phyloP scores from a whole-genome alignment of 805 yeast genomes.

The Myxozyma neglecta region DNA sequence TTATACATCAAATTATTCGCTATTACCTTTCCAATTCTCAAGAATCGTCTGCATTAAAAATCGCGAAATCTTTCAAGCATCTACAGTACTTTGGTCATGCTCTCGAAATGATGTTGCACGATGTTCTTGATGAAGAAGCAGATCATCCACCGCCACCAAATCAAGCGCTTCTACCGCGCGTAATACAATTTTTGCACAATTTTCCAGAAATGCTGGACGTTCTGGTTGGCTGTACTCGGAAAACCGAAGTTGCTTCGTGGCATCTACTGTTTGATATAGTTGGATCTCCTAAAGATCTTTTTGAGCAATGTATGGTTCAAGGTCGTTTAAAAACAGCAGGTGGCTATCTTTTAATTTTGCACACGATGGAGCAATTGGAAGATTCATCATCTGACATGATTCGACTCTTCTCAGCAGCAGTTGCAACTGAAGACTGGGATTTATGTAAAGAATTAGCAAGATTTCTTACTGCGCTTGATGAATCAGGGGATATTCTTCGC shows the following conservation, averaged over 20 bases:
- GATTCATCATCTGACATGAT: conserved; percentile 36
- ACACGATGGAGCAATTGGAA: conserved; percentile 38
- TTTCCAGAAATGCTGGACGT: conserved; percentile 44
- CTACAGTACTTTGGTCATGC: conserved; percentile 46
- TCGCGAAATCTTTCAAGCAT: conserved; percentile 30
- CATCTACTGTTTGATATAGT: conserved; percentile 41
- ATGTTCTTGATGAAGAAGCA: conserved; percentile 38
- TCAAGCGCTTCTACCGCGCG: conserved; percentile 30
- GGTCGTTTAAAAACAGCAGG: conserved; percentile 45
- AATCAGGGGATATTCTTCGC: conserved; percentile 33
- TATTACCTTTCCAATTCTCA: conserved; percentile 17
- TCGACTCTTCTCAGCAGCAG: conserved; percentile 40
- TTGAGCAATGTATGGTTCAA: conserved; percentile 40
- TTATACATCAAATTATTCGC: conserved; percentile 27
- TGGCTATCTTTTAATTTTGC: conserved; percentile 45
- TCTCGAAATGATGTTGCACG: conserved; percentile 45
- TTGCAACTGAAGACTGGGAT: conserved; percentile 39
- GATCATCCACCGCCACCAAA: conserved; percentile 28
- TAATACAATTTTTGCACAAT: conserved; percentile 37
- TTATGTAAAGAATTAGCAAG: conserved; percentile 44
- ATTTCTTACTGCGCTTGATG: conserved; percentile 43
- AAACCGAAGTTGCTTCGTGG: conserved; percentile 61
- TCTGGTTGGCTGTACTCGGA: conserved; percentile 53
- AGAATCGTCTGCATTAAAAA: conserved; percentile 26
- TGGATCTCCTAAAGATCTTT: conserved; percentile 42